Evolutionary conservation across 768 basidiomycete genomes (phyloP).

Genomic region (Cystofilobasidium capitatum): DNA sequence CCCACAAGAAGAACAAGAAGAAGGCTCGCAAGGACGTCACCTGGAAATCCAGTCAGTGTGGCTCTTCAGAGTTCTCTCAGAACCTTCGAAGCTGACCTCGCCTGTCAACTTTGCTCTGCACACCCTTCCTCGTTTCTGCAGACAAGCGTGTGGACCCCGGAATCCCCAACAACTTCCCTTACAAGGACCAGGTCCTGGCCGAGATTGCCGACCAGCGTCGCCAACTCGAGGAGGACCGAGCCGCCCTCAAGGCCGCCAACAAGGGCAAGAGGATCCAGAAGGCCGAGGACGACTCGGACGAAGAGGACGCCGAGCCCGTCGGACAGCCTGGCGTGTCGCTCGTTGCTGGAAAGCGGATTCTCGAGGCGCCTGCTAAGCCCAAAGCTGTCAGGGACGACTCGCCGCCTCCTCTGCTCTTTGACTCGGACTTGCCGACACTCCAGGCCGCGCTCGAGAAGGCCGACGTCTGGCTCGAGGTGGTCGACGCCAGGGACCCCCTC

Average conservation of each 20-base stretch:
- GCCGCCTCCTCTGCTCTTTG: slow-evolving; percentile 49
- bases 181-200: slow-evolving; percentile 86
- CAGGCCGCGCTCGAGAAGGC: slow-evolving; percentile 61
- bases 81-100: not conserved
- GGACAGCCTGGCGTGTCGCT: slow-evolving; percentile 5
- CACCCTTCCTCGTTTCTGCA: slow-evolving; percentile 32
- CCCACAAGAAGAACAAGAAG: slow-evolving; percentile 64
- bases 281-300: slow-evolving; percentile 33
- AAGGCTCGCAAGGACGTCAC: slow-evolving; percentile 65
- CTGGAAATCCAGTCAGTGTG: slow-evolving; percentile 70
- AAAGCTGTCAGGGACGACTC: not conserved
- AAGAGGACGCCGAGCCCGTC: slow-evolving; percentile 5
- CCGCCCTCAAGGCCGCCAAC: slow-evolving; percentile 29
- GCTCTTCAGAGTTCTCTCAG: not conserved
- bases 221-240: slow-evolving; percentile 61
- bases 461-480: slow-evolving; percentile 67
- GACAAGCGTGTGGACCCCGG: slow-evolving; percentile 82
- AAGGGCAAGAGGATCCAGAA: slow-evolving; percentile 31
- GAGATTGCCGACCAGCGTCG: slow-evolving; percentile 76
- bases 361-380: not conserved
- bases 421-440: slow-evolving; percentile 55
- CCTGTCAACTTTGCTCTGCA: not conserved
- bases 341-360: not conserved
- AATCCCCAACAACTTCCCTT: slow-evolving; percentile 85
- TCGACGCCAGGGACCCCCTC: slow-evolving; percentile 76